A percentile compares a stretch with the other conserved stretches of the same genome.
phyloP scores from a whole-genome alignment of 768 basidiomycete genomes.

The Phanerochaete sordida region DNA sequence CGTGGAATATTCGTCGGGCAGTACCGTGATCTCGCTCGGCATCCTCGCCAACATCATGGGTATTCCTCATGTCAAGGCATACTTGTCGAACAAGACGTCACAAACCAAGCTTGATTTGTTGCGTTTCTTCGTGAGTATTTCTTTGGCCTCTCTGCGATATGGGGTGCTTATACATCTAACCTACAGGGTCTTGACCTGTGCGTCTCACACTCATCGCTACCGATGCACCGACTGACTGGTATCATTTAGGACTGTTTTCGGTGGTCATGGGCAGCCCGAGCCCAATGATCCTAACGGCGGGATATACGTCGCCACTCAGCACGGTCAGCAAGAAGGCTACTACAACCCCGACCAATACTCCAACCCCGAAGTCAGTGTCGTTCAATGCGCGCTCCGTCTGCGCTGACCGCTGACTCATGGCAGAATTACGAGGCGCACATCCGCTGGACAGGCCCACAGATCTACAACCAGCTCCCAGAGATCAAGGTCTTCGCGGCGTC shows the following conservation, averaged over 20 bases:
- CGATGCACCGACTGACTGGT: not conserved
- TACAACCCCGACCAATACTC: not conserved
- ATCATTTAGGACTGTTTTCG: not conserved
- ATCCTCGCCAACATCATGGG: not conserved
- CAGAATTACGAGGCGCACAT: not conserved
- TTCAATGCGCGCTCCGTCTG: not conserved
- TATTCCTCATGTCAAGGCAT: not conserved
- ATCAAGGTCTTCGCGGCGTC: not conserved
- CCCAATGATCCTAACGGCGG: not conserved
- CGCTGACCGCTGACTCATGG: not conserved
- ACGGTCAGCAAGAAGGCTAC: not conserved
- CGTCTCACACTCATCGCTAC: not conserved
- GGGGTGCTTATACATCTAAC: too few species aligned
- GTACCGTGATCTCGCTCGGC: not conserved
- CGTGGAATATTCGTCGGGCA: not conserved
- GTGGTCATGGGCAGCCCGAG: not conserved
- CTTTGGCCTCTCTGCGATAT: too few species aligned
- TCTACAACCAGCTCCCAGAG: not conserved
- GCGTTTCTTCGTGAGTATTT: not conserved
- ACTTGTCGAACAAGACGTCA: not conserved
- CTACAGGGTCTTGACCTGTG: not conserved
- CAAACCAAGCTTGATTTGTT: not conserved
- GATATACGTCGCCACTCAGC: not conserved
- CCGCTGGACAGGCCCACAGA: not conserved
- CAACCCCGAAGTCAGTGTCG: not conserved